These are phyloP conservation scores for Teunomyces lycoperdinae DNA, from an alignment of 805 yeast genomes.

Conservation along the genomic window DNA sequence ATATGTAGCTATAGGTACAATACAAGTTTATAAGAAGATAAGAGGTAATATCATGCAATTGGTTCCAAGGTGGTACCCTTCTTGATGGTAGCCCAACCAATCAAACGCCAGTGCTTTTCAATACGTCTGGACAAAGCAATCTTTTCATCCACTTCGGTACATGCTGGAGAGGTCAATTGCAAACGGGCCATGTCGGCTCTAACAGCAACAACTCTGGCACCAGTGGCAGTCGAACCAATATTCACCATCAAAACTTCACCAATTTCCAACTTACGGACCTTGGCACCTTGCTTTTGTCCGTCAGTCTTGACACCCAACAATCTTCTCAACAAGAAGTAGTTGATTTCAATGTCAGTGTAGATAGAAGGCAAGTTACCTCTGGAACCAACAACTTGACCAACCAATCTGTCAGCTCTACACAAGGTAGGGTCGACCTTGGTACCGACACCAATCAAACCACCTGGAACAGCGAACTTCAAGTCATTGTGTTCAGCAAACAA, in stretches of 20 bases:
- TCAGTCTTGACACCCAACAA: conserved; percentile 97
- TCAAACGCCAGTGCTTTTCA: conserved; percentile 99
- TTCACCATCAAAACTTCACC: conserved; percentile 98
- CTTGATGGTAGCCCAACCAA: conserved; percentile 99
- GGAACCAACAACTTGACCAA: conserved; percentile 98
- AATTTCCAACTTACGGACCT: conserved; percentile 89
- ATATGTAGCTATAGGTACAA: conserved; percentile 3
- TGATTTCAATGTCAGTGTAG: conserved; percentile 95
- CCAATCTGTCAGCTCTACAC: conserved; percentile 98
- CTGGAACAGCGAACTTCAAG: conserved; percentile 98
- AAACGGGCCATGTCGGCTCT: conserved; percentile 99
- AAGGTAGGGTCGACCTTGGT: conserved; percentile 97
- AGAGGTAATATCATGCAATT: conserved; percentile 37
- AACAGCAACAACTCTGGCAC: conserved; percentile 97
- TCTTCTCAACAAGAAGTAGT: conserved; percentile 94
- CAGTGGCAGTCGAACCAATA: conserved; percentile 98
- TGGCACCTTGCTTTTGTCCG: conserved; percentile 90
- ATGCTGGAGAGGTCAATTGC: conserved; percentile 94
- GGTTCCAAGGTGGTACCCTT: conserved; percentile 90
- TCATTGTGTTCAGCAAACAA: conserved; percentile 97
- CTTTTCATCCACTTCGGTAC: conserved; percentile 97
- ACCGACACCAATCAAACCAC: conserved; percentile 99
- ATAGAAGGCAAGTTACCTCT: conserved; percentile 94
- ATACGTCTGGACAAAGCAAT: conserved; percentile 98
- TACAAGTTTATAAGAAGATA: conserved; percentile 2